phyloP scores from a whole-genome alignment of 2,329 filamentous ascomycete genomes.

The Diaporthe sp. region DNA sequence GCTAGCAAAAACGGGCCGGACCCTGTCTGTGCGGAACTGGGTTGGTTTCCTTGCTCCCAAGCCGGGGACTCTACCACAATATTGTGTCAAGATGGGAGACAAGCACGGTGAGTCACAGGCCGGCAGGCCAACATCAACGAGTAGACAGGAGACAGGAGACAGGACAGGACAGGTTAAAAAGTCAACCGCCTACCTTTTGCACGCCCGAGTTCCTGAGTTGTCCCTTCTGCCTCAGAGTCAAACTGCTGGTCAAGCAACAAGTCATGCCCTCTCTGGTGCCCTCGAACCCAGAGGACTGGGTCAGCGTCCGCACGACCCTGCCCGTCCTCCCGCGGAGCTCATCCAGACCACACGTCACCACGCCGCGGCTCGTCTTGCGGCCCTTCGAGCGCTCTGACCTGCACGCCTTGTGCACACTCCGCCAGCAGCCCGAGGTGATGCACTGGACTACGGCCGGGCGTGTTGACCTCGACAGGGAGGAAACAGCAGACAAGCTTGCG shows the following conservation, averaged over 20 bases:
- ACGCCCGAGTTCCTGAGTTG: too few species aligned
- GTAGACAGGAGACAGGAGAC: too few species aligned
- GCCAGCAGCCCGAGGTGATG: slow-evolving; percentile 72
- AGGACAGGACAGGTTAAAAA: too few species aligned
- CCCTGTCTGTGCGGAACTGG: background rate
- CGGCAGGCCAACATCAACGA: background rate
- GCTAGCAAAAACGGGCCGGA: slow-evolving; percentile 10
- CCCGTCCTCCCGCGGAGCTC: background rate
- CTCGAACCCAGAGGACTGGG: background rate
- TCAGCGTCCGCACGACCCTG: slow-evolving; percentile 21
- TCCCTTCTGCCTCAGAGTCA: background rate
- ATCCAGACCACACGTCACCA: background rate
- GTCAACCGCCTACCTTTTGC: background rate
- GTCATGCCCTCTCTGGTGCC: background rate
- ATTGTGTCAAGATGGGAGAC: background rate
- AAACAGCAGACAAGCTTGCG: slow-evolving; percentile 53
- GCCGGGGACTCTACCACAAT: background rate
- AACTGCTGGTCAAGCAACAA: too few species aligned
- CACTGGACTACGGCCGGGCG: slow-evolving; percentile 55
- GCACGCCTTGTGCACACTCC: slow-evolving; percentile 60
- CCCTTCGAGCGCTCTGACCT: slow-evolving; percentile 52
- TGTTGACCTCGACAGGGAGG: slow-evolving; percentile 55
- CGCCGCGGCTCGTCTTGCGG: slow-evolving; percentile 26
- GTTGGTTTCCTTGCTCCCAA: background rate
- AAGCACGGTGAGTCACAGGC: slow-evolving; percentile 5